phyloP scores from a whole-genome alignment of 1,284 basidiomycete genomes.

The Vanrija sp. region DNA sequence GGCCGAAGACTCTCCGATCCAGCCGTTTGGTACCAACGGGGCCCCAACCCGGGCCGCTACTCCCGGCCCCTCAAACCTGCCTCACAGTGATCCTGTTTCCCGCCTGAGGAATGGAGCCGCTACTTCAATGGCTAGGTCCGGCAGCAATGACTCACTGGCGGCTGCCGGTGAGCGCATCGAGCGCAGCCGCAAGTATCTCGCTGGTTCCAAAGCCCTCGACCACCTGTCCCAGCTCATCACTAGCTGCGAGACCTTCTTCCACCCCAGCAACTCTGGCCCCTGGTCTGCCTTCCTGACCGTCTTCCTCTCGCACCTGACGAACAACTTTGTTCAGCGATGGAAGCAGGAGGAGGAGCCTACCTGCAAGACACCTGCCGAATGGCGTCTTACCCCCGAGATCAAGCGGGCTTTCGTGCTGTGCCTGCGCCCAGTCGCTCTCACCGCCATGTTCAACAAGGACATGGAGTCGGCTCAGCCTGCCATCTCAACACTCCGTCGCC shows the following conservation, averaged over 20 bases:
- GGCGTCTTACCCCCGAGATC: constrained; percentile 77
- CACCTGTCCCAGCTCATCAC: constrained; percentile 84
- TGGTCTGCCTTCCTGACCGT: constrained; percentile 58
- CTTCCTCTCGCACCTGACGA: constrained; percentile 74
- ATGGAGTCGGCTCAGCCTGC: constrained; percentile 52
- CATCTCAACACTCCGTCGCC: constrained; percentile 48
- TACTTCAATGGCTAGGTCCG: constrained; percentile 46
- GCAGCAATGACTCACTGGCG: constrained; percentile 40
- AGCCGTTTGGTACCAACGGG: constrained; percentile 31
- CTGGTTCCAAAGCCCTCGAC: constrained; percentile 84
- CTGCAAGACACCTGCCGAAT: constrained; percentile 71
- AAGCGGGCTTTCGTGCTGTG: constrained; percentile 76
- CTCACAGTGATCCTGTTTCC: constrained; percentile 15
- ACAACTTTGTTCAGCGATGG: constrained; percentile 78
- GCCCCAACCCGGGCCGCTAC: constrained; percentile 53
- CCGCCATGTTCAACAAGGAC: constrained; percentile 91
- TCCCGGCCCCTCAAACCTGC: constrained; percentile 37
- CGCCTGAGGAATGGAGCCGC: constrained; percentile 34
- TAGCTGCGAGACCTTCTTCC: constrained; percentile 71
- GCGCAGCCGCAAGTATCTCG: constrained; percentile 58
- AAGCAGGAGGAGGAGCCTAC: constrained; percentile 72
- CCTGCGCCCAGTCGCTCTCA: constrained; percentile 79
- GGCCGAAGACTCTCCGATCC: constrained; percentile 68
- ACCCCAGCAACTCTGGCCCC: constrained; percentile 51
- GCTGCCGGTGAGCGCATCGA: constrained; percentile 42